Conservation (phyloP, 208 protist genomes). For the Sergeia podlipaevii region DNA sequence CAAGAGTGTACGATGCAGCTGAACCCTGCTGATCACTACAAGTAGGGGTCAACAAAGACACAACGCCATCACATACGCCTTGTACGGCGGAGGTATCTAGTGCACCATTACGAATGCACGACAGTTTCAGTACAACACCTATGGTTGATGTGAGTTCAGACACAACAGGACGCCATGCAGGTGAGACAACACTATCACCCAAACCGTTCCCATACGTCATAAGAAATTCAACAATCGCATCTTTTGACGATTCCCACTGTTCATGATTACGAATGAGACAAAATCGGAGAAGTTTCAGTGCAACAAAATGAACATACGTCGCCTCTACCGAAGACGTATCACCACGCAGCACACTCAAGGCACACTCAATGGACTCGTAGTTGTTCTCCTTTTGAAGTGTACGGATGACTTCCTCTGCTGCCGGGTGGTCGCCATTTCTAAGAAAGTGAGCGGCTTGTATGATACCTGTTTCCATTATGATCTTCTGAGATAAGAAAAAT, state of each 20-base stretch:
- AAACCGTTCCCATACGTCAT: constrained; percentile 26
- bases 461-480: constrained; percentile 35
- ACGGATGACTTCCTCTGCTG: constrained; percentile 36
- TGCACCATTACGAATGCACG: constrained; percentile 20
- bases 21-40: constrained; percentile 7
- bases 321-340: constrained; percentile 10
- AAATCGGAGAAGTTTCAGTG: constrained; percentile 57
- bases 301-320: constrained; percentile 62
- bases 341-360: constrained; percentile 7
- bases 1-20: not conserved
- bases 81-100: constrained; percentile 6
- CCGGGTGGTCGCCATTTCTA: constrained; percentile 49
- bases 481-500: too few species aligned
- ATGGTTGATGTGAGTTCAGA: constrained; percentile 46
- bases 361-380: constrained; percentile 23
- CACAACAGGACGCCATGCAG: constrained; percentile 54
- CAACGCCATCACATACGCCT: constrained; percentile 4
- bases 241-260: constrained; percentile 12
- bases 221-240: constrained; percentile 36
- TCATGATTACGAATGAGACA: constrained; percentile 31
- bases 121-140: constrained; percentile 69
- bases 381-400: constrained; percentile 30
- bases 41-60: constrained; percentile 12
- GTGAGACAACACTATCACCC: constrained; percentile 12
- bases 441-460: constrained; percentile 42